These are phyloP conservation scores for Metschnikowia anglica DNA, from an alignment of 805 yeast genomes.

Conservation along the genomic window DNA sequence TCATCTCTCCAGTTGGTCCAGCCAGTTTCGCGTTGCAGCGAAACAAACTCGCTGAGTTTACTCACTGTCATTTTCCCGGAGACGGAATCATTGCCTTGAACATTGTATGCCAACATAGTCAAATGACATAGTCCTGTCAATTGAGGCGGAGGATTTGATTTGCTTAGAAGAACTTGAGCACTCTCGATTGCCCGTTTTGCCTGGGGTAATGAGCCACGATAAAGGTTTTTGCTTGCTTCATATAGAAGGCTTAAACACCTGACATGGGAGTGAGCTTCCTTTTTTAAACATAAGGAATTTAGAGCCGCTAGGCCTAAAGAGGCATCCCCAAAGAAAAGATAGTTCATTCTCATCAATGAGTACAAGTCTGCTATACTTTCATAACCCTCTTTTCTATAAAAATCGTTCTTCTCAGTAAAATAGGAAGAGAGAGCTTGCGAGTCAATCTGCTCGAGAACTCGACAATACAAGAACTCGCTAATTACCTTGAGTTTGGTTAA, in stretches of 20 bases:
- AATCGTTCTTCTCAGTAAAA: slow-evolving; percentile 7
- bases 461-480: slow-evolving; percentile 38
- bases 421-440: slow-evolving; percentile 8
- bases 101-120: slow-evolving; percentile 24
- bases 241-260: slow-evolving; percentile 26
- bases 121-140: slow-evolving; percentile 32
- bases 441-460: slow-evolving; percentile 31
- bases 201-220: slow-evolving; percentile 27
- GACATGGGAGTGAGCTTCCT: slow-evolving; percentile 14
- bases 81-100: slow-evolving; percentile 27
- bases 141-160: slow-evolving; percentile 24
- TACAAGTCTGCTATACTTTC: slow-evolving; percentile 28
- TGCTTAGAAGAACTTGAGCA: slow-evolving; percentile 15
- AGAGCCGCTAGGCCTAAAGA: slow-evolving; percentile 26
- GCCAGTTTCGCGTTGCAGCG: slow-evolving; percentile 18
- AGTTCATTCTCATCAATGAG: slow-evolving; percentile 29
- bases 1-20: slow-evolving; percentile 33
- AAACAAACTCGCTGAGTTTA: slow-evolving; percentile 17
- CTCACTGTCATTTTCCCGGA: slow-evolving; percentile 26
- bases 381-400: slow-evolving; percentile 12
- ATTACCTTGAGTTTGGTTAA: slow-evolving; percentile 23
- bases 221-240: slow-evolving; percentile 31
- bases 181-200: slow-evolving; percentile 20
- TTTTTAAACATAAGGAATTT: slow-evolving; percentile 15
- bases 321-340: slow-evolving; percentile 28